phyloP scores from a whole-genome alignment of 75 land plant species.

The Ceratopteris richardii region DNA sequence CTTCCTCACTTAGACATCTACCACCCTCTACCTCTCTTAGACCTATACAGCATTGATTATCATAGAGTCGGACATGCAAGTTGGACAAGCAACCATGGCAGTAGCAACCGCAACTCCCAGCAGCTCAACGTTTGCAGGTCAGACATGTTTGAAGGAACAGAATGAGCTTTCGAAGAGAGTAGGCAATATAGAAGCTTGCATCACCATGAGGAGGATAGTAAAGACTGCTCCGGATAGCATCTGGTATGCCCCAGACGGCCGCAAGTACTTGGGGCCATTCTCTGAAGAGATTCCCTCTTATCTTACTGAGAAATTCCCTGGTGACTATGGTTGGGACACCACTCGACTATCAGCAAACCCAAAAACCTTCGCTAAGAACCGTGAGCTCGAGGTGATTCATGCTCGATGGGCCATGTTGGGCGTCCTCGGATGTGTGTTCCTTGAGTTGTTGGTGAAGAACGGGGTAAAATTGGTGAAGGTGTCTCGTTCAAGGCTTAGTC shows the following conservation, averaged over 20 bases:
- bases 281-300: conserved; percentile 37
- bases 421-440: too few relatives aligned
- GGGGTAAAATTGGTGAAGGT: too few relatives aligned
- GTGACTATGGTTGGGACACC: conserved; percentile 52
- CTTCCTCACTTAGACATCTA: too few relatives aligned
- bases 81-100: conserved; percentile 1
- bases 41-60: too few relatives aligned
- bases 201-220: conserved; percentile 52
- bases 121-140: conserved; percentile 47
- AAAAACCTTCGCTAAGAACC: too few relatives aligned
- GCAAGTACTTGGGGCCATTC: conserved; percentile 39
- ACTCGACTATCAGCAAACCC: too few relatives aligned
- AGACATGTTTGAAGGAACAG: conserved; percentile 39
- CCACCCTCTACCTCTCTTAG: too few relatives aligned
- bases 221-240: conserved; percentile 50
- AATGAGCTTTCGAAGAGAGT: conserved; percentile 63
- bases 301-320: conserved; percentile 45
- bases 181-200: conserved; percentile 30
- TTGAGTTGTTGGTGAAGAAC: too few relatives aligned
- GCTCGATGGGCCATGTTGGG: too few relatives aligned
- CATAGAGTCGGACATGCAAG: too few relatives aligned
- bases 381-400: too few relatives aligned
- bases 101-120: conserved; percentile 5
- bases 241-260: conserved; percentile 55
- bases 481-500: too few relatives aligned